phyloP scores from a whole-genome alignment of 2,329 filamentous ascomycete genomes.

The Aspergillus quadrilineatus region DNA sequence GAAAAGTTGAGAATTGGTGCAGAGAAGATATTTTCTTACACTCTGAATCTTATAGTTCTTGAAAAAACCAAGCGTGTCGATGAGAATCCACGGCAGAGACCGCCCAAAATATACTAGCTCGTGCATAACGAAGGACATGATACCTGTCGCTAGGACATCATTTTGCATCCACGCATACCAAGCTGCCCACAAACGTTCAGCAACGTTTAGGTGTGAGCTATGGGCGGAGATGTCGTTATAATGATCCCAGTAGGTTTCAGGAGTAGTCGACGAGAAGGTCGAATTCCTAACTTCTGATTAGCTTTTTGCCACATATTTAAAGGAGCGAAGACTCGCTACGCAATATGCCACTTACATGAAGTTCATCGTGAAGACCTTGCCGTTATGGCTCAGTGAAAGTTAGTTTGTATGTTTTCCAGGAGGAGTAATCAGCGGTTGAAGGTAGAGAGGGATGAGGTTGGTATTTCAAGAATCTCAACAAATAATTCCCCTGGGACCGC shows the following conservation, averaged over 20 bases:
- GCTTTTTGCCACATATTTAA: not conserved
- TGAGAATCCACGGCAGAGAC: slow-evolving; percentile 85
- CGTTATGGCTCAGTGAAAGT: not conserved
- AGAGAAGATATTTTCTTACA: slow-evolving; percentile 50
- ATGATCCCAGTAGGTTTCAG: slow-evolving; percentile 64
- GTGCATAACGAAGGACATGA: slow-evolving; percentile 96
- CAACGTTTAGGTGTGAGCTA: slow-evolving; percentile 82
- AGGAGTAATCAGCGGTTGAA: not conserved
- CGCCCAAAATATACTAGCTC: slow-evolving; percentile 93
- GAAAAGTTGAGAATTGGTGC: no score
- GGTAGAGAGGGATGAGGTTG: not conserved
- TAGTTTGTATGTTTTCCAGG: not conserved
- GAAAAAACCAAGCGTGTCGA: slow-evolving; percentile 84
- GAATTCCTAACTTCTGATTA: slow-evolving; percentile 43
- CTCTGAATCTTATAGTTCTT: slow-evolving; percentile 93
- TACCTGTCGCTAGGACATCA: slow-evolving; percentile 90
- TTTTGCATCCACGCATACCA: slow-evolving; percentile 99
- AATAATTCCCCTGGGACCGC: not conserved
- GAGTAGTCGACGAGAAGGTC: slow-evolving; percentile 41
- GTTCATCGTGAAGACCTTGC: slow-evolving; percentile 6
- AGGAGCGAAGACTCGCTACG: not conserved
- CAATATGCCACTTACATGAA: slow-evolving; percentile 23
- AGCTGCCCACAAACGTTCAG: slow-evolving; percentile 87
- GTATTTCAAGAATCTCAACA: slow-evolving; percentile 17
- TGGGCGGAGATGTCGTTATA: slow-evolving; percentile 65